These are phyloP conservation scores for Ophiostoma sp. DNA, from an alignment of 2,329 filamentous ascomycete genomes.

Conservation along the genomic window DNA sequence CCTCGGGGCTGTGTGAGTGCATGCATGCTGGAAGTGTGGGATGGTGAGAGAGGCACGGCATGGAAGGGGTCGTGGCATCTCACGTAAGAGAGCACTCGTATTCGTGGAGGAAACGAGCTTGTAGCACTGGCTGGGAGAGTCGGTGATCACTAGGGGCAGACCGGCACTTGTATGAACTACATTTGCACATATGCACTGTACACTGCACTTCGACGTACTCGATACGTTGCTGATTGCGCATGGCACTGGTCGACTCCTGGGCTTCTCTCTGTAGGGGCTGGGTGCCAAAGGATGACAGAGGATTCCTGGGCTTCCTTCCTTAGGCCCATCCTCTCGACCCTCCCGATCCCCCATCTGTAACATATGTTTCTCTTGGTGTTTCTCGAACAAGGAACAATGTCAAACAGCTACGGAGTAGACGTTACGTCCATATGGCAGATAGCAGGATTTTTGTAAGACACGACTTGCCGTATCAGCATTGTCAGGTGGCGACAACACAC, in stretches of 20 bases:
- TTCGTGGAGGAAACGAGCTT: too few relatives aligned
- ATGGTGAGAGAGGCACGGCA: too few relatives aligned
- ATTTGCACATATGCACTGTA: too few relatives aligned
- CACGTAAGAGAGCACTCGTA: too few relatives aligned
- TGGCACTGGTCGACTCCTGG: not conserved
- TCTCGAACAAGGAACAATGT: not conserved
- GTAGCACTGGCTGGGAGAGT: too few relatives aligned
- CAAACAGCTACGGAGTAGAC: not conserved
- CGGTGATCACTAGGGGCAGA: too few relatives aligned
- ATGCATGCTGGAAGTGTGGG: too few relatives aligned
- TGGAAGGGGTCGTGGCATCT: too few relatives aligned
- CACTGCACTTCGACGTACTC: too few relatives aligned
- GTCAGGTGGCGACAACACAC: not conserved
- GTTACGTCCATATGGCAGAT: not conserved
- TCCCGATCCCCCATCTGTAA: not conserved
- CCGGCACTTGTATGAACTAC: not conserved
- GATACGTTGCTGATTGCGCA: too few relatives aligned
- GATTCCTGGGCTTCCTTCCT: not conserved
- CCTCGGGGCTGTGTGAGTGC: constrained; percentile 1
- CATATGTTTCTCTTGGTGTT: not conserved
- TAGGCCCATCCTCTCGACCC: not conserved
- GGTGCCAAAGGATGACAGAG: not conserved
- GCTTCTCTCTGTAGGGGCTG: not conserved
- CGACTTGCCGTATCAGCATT: not conserved
- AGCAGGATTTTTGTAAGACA: not conserved